Conservation (phyloP, 345 rosid genomes). For the Eucalyptus erythrocorys region DNA sequence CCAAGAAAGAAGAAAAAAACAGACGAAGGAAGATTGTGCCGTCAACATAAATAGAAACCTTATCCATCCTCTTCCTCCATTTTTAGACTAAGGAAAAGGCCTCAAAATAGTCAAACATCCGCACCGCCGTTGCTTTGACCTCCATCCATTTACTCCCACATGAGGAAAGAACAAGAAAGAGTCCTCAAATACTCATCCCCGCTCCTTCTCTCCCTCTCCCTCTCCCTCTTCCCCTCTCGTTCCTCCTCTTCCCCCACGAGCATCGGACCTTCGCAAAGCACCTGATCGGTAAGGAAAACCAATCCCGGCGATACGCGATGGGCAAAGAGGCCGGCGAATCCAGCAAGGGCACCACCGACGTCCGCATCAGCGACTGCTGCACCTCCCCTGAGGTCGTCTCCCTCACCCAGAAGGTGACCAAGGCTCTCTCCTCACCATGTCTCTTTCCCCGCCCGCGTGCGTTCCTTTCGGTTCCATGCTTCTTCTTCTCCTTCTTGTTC, state of each 20-base stretch:
- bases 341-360: neutral
- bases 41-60: neutral
- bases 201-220: neutral
- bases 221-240: neutral
- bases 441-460: neutral
- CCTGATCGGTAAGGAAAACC: neutral
- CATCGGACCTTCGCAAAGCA: neutral
- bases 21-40: neutral
- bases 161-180: neutral
- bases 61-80: neutral
- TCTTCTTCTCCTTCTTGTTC: neutral
- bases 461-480: neutral
- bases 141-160: neutral
- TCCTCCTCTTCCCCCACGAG: neutral
- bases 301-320: neutral
- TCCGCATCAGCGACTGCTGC: neutral
- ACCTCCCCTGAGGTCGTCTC: slow-evolving; percentile 1
- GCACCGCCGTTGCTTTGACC: neutral
- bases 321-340: neutral
- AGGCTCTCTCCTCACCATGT: neutral
- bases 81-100: neutral
- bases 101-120: neutral
- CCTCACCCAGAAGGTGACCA: slow-evolving; percentile 2
- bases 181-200: neutral
- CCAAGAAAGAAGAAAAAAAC: rapidly evolving